These are phyloP conservation scores for Aspergillus spinulosporus DNA, from an alignment of 2,329 filamentous ascomycete genomes.

Conservation along the genomic window DNA sequence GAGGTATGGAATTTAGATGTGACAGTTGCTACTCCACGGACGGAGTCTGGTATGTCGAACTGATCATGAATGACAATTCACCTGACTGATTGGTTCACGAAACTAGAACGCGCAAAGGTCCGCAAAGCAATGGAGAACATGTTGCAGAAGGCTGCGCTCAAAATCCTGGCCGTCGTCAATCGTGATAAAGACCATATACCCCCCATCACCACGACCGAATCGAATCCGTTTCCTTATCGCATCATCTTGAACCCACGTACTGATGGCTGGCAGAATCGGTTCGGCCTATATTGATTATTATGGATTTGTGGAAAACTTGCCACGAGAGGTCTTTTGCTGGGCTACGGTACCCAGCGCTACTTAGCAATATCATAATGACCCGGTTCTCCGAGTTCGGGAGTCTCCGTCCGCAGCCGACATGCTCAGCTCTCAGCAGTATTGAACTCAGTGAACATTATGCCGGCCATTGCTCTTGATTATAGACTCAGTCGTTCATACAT, in stretches of 20 bases:
- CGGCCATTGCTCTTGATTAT: not conserved
- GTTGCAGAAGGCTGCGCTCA: slow-evolving; percentile 81
- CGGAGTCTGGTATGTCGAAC: slow-evolving; percentile 71
- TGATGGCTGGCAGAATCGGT: slow-evolving; percentile 74
- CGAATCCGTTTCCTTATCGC: slow-evolving; percentile 93
- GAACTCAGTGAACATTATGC: slow-evolving; percentile 8
- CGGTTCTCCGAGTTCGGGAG: not conserved
- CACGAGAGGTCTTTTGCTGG: slow-evolving; percentile 1
- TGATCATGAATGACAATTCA: not conserved
- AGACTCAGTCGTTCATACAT: slow-evolving; percentile 4
- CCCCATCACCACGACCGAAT: slow-evolving; percentile 86
- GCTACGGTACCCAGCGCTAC: slow-evolving; percentile 19
- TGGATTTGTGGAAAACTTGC: not conserved
- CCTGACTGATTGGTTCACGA: not conserved
- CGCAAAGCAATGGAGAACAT: slow-evolving; percentile 88
- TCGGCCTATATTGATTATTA: slow-evolving; percentile 66
- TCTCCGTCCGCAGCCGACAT: not conserved
- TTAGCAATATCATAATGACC: not conserved
- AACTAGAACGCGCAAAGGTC: slow-evolving; percentile 79
- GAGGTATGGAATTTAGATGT: slow-evolving; percentile 94
- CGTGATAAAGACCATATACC: slow-evolving; percentile 93
- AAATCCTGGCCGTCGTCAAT: slow-evolving; percentile 85
- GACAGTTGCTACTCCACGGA: slow-evolving; percentile 85
- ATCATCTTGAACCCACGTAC: slow-evolving; percentile 84
- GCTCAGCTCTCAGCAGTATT: not conserved